Evolutionary conservation across 2,329 filamentous ascomycete genomes (phyloP), one percentile per base, ranked within the genome.

Genomic region (Penicillium griseofulvum): DNA sequence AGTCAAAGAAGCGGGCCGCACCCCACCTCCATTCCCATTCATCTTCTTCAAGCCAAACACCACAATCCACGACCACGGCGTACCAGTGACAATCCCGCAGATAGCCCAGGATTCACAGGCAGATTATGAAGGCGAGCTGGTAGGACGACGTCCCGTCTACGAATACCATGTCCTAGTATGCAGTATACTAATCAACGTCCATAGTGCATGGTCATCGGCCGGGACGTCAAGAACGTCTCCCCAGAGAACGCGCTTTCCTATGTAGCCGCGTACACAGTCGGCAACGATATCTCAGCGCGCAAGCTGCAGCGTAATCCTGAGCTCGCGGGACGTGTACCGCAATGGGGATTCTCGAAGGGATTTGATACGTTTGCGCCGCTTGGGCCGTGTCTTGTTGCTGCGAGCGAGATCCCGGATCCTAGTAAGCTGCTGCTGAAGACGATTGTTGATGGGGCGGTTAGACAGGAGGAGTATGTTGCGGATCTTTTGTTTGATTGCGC

Each of bases 121-220:
- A 0, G 88, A 91, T 72, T 90, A 90, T 71, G 87, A 91, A 72
- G 88, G 86, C 67, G 87, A 91, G 74, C 79, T 91, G 12, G 85
- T 89, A 26, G 26, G 44, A 24, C 16, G 14, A 8, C 1, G 12
- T 16, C 36, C 24, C 24, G 29, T 0, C 78, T 73, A 45, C 80
- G 78, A 42, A 26, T n/a, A n/a, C 22, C 38, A 14, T 11, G 9
- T 10, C 16, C 24, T 17, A 4, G 17, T 38, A 8, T 38, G 17
- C 36, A 38, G 36, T 38, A 0, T 76, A 17, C 24, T 34, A 34
- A 22, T 45, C 24, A 22, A 24, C 6, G 6, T 9, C 10, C 10
- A 34, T 6, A 67, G 73, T 72, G 70, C 49, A 74, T 86, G 17
- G 75, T 86, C 0, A 80, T 84, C 22, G 78, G 78, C 1, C 78